A percentile compares a stretch with the other conserved stretches of the same genome.
Conservation (phyloP, 1,284 basidiomycete genomes). For the Puccinia novopanici region DNA sequence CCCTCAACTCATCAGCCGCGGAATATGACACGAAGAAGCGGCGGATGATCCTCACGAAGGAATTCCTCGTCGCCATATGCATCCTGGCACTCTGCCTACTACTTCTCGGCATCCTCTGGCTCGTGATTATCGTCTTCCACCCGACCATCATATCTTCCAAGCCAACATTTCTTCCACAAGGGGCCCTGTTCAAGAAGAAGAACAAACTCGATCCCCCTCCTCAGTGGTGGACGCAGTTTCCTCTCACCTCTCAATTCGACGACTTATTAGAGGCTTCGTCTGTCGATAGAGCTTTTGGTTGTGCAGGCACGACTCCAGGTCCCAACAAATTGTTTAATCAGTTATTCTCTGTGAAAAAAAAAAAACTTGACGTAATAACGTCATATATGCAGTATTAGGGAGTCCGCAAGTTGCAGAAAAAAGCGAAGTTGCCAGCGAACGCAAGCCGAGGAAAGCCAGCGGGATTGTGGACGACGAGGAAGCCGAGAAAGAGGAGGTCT, state of each 20-base stretch:
- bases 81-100: slow-evolving; percentile 6
- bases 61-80: neutral
- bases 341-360: neutral
- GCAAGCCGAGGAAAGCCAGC: neutral
- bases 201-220: neutral
- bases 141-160: slow-evolving; percentile 2
- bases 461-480: neutral
- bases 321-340: no score
- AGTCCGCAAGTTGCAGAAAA: neutral
- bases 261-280: neutral
- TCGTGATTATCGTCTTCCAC: neutral
- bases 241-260: neutral
- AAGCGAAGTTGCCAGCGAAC: neutral
- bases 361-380: neutral
- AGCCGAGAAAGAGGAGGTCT: neutral
- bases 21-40: neutral
- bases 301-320: neutral
- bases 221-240: slow-evolving; percentile 25
- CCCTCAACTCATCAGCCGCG: neutral
- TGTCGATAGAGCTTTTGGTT: neutral
- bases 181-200: neutral
- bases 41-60: neutral
- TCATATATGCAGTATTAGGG: neutral
- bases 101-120: neutral
- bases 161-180: neutral